Evolutionary conservation across 2,329 filamentous ascomycete species (phyloP), one percentile per base, ranked within the genome.

Genomic region (Rhinocladiella mackenziei): DNA sequence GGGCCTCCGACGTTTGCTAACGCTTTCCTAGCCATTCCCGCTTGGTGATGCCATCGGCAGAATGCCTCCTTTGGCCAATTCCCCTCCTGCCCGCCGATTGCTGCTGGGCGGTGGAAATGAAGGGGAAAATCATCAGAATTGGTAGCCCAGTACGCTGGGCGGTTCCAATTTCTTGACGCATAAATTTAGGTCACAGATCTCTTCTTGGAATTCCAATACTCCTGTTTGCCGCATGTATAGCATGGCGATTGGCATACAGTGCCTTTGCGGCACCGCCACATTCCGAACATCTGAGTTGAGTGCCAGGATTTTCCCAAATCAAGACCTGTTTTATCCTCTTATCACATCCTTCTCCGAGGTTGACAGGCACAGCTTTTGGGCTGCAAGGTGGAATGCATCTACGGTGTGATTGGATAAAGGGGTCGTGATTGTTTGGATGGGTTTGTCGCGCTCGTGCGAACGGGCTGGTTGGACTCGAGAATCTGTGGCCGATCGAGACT

Each of bases 1-100:
- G 22, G 37, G 39, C 40, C 39, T 32, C 33, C 40, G 40, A 47
- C 50, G 50, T 53, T 53, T 53, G 50, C 50, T 52, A 35, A 40
- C 29, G 18, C 36, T 36, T 30, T 45, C 34, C 39, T 23, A 44
- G 37, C 19, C 37, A 22, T 48, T 20, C 39, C n/a, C 46, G 50
- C 42, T 33, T 48, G 49, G 23, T 42, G 47, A 35, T 9, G 28
- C 31, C 39, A 10, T 47, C 39, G 35, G 43, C 39, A 22, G 19
- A 41, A 23, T 39, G 19, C 39, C 36, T 32, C 13, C 23, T 31
- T 32, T 25, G 22, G n/a, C 39, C 33, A 32, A 28, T 11, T 15
- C 14, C 14, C 23, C 20, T 33, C 17, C 18, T n/a, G n/a, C n/a
- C n/a, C n/a, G n/a, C n/a, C n/a, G n/a, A n/a, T n/a, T n/a, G n/a